phyloP scores from a whole-genome alignment of 306 rosid genomes.

The Nissolia schottii region DNA sequence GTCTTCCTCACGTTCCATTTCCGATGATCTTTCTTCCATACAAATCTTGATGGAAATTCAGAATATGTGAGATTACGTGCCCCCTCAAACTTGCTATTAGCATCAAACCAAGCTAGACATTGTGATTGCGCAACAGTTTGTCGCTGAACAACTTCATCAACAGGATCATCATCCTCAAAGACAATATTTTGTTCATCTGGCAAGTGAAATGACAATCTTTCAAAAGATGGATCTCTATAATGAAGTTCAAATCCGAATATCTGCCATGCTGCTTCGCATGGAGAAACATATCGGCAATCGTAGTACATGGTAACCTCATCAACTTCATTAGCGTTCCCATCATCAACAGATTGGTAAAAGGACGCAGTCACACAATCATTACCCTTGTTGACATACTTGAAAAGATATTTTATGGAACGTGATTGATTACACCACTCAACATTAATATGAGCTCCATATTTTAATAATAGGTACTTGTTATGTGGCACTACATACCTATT shows the following conservation, averaged over 20 bases:
- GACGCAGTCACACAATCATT: not conserved
- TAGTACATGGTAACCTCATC: not conserved
- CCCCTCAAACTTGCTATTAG: not conserved
- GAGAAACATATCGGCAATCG: not conserved
- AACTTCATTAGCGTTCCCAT: too few relatives aligned
- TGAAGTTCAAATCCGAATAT: not conserved
- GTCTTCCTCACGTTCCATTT: too few relatives aligned
- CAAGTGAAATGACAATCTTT: not conserved
- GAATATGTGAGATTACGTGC: not conserved
- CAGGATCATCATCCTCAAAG: too few relatives aligned
- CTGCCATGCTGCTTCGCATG: not conserved
- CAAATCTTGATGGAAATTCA: not conserved
- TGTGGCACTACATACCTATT: not conserved
- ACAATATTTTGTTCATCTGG: not conserved
- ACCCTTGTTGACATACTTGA: not conserved
- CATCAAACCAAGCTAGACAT: not conserved
- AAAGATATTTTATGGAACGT: not conserved
- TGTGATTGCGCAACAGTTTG: not conserved
- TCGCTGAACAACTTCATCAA: too few relatives aligned
- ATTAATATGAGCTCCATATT: not conserved
- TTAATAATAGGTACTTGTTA: not conserved
- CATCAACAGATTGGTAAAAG: not conserved
- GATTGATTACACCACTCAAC: not conserved
- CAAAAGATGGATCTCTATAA: not conserved
- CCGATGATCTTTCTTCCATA: too few relatives aligned